Conservation (phyloP, 176 grass and related monocot genomes). For the Themeda triandra region DNA sequence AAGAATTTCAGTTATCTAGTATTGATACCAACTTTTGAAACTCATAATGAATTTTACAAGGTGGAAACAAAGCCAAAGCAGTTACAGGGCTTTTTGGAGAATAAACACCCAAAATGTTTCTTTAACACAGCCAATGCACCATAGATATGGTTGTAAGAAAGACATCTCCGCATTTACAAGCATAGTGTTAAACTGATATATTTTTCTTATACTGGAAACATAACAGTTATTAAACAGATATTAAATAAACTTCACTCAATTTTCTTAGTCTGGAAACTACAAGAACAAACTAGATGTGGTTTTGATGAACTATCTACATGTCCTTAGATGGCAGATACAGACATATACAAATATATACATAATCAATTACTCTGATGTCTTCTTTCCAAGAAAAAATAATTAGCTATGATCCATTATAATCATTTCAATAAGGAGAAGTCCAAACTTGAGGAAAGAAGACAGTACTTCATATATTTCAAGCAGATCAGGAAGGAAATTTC, state of each 20-base stretch:
- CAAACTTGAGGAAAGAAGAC: background rate
- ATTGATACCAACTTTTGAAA: background rate
- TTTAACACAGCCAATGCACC: background rate
- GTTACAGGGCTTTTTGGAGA: background rate
- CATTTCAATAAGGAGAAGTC: background rate
- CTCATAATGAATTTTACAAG: background rate
- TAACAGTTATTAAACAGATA: background rate
- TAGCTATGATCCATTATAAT: background rate
- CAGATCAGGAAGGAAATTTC: slow-evolving; percentile 67
- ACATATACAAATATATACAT: background rate
- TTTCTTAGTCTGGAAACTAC: background rate
- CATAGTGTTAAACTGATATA: background rate
- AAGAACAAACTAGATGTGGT: background rate
- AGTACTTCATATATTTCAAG: slow-evolving; percentile 78
- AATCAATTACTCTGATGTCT: background rate
- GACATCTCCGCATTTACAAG: background rate
- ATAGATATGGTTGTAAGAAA: background rate
- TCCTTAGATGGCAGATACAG: background rate
- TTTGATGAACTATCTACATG: background rate
- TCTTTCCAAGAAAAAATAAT: background rate
- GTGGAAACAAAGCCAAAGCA: background rate
- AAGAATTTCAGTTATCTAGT: background rate
- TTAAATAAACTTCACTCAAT: background rate
- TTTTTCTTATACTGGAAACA: background rate
- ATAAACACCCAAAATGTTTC: background rate